phyloP scores from a whole-genome alignment of 2,329 filamentous ascomycete genomes.

The Ophiocordyceps robertsii region DNA sequence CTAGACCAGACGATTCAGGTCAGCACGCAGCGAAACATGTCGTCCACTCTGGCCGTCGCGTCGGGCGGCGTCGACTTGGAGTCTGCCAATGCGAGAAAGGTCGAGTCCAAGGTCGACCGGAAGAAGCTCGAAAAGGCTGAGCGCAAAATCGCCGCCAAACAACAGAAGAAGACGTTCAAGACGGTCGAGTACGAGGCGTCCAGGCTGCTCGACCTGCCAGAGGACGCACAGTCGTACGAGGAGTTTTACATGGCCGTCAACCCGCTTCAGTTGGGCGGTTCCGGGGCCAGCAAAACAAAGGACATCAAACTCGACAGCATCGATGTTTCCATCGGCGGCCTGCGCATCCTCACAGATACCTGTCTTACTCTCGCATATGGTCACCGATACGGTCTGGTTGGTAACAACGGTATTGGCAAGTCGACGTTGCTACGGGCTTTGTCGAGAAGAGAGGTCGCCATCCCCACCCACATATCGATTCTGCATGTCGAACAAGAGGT shows the following conservation, averaged over 20 bases:
- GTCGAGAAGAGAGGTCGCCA: slow-evolving; percentile 82
- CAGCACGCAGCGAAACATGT: slow-evolving; percentile 87
- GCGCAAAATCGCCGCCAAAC: slow-evolving; percentile 92
- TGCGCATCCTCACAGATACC: slow-evolving; percentile 82
- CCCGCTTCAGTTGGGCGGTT: slow-evolving; percentile 70
- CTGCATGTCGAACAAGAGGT: slow-evolving; percentile 97
- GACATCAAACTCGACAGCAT: slow-evolving; percentile 97
- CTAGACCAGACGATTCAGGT: slow-evolving; percentile 94
- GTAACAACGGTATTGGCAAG: slow-evolving; percentile 98
- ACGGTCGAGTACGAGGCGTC: slow-evolving; percentile 97
- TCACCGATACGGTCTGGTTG: slow-evolving; percentile 89
- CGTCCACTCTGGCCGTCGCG: slow-evolving; percentile 80
- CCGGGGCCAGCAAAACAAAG: slow-evolving; percentile 78
- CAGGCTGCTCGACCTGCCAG: slow-evolving; percentile 68
- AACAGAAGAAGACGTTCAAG: slow-evolving; percentile 97
- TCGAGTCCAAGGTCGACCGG: slow-evolving; percentile 92
- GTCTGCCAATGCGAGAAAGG: slow-evolving; percentile 81
- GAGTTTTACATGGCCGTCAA: slow-evolving; percentile 99
- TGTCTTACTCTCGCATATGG: slow-evolving; percentile 83
- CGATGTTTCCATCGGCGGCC: slow-evolving; percentile 82
- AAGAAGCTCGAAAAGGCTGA: slow-evolving; percentile 99
- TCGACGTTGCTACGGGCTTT: slow-evolving; percentile 87
- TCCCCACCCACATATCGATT: slow-evolving; percentile 96
- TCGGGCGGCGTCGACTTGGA: slow-evolving; percentile 81
- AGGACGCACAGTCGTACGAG: slow-evolving; percentile 83